These are phyloP conservation scores for Myxozyma vanderwaltii DNA, from an alignment of 805 yeast genomes.

Conservation along the genomic window DNA sequence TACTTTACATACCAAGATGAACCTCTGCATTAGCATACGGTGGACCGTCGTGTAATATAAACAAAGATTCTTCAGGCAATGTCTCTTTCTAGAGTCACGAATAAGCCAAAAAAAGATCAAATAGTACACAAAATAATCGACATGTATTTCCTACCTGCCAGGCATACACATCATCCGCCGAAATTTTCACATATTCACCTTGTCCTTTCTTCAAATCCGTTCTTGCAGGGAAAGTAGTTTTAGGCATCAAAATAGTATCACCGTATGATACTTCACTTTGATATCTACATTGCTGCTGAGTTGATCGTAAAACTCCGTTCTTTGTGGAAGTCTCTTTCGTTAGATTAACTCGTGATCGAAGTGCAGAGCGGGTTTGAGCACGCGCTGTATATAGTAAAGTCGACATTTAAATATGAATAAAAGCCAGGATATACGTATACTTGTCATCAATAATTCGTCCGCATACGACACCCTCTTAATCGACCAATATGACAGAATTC, in stretches of 20 bases:
- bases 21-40: constrained; percentile 97
- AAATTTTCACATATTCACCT: constrained; percentile 51
- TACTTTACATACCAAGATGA: constrained; percentile 55
- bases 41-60: constrained; percentile 92
- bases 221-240: constrained; percentile 66
- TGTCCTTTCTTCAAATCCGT: constrained; percentile 52
- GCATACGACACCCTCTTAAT: neutral
- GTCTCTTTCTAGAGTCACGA: constrained; percentile 1
- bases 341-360: neutral
- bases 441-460: no score
- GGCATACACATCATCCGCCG: constrained; percentile 62
- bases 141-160: constrained; percentile 53
- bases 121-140: no score
- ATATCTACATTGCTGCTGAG: neutral
- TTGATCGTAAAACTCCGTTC: no score
- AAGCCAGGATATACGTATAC: neutral
- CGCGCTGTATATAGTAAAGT: no score
- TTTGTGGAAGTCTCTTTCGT: neutral
- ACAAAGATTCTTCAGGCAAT: constrained; percentile 43
- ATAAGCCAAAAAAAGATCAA: neutral
- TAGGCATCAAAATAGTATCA: constrained; percentile 53
- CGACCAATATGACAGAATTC: no score
- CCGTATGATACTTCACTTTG: constrained; percentile 2
- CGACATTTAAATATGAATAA: neutral
- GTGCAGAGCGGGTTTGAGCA: neutral